Evolutionary conservation across 768 basidiomycete species (phyloP), one percentile per base, ranked within the genome.

Genomic region (Pulveroboletus sp.): DNA sequence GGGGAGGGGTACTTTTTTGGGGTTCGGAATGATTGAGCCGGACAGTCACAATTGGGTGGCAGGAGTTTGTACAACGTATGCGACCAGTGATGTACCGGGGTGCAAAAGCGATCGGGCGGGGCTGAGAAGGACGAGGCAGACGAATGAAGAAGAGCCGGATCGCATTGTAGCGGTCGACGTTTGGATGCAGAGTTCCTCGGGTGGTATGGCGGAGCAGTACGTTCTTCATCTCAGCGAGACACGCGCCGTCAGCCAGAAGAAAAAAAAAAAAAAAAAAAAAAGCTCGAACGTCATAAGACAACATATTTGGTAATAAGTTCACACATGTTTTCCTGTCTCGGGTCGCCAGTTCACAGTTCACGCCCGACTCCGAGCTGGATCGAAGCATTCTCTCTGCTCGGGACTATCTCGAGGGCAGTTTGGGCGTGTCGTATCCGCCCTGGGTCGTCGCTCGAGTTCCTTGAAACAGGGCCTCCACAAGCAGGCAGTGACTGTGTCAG

Each of bases 91-190:
- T 14, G 31, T 5, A 14, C 8, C 38, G 46, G 28, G 18, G 12
- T 26, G 32, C 21, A 15, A 33, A n/a, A 10, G 18, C 17, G 32
- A n/a, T 35, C 14, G 24, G n/a, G 17, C 8, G 27, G n/a, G 38
- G 43, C 11, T 37, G 53, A 21, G 45, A 52, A 43, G 41, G 56
- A 12, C 28, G 33, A n/a, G 14, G 52, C 14, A 44, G 69, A 15
- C 60, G 59, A 33, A 61, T 73, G 71, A 86, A 85, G 66, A 85
- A 85, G 46, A 64, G 70, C 39, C 82, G 71, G 47, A 86, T 85
- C 44, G 72, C 63, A 36, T 60, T 73, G 65, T 86, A 86, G 44
- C 84, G 79, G 63, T 83, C 81, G 45, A 81, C 46, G 17, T 65
- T 64, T 6, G 73, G 58, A 31, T 51, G 57, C 5, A 47, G 47